Evolutionary conservation across 192 early-diverging fungal genomes (phyloP), one percentile per base, ranked within the genome.

Genomic region (Backusella morwellensis): DNA sequence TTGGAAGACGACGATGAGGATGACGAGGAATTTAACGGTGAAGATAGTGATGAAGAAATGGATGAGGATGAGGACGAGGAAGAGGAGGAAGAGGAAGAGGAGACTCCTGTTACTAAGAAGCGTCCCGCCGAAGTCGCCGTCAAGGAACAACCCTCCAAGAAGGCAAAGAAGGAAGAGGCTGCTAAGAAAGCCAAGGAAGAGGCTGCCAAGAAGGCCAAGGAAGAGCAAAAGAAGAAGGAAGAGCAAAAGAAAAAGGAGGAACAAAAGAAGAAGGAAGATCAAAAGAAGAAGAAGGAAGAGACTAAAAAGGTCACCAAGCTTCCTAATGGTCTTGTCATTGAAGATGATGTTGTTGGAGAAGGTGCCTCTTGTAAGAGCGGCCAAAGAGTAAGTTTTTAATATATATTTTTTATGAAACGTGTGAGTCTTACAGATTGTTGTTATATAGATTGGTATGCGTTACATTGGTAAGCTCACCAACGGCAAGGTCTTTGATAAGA

Each of bases 401-500:
- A 90, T 90, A 74, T 84, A 63, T 85, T 19, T 54, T 38, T 23
- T 35, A 66, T 42, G 9, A n/a, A 34, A 15, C 6, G 6, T n/a
- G 47, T 50, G 38, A 6, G 36, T 11, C 35, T 40, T n/a, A 79
- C 74, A 56, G 66, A 74, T 32, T 66, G 0, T 0, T 59, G 9
- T 14, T 63, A 12, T 29, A 23, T 63, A 63, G 56, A 87, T 93
- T 72, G 88, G 89, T 70, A 94, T 98, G 85, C 93, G 96, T 83
- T 99, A 99, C 89, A 95, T 99, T 81, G 97, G 97, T 74, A 93
- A 91, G 81, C 87, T 99, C 66, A 87, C 85, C 72, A 96, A 88
- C 87, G 97, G 97, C 79, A 98, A 82, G 77, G 94, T 97, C 29
- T 99, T 99, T 87, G 97, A 99, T 91, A 88, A 92, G 86, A 97